Base-by-base conservation (phyloP, 805 yeast species). In the Myxozyma neglecta region DNA sequence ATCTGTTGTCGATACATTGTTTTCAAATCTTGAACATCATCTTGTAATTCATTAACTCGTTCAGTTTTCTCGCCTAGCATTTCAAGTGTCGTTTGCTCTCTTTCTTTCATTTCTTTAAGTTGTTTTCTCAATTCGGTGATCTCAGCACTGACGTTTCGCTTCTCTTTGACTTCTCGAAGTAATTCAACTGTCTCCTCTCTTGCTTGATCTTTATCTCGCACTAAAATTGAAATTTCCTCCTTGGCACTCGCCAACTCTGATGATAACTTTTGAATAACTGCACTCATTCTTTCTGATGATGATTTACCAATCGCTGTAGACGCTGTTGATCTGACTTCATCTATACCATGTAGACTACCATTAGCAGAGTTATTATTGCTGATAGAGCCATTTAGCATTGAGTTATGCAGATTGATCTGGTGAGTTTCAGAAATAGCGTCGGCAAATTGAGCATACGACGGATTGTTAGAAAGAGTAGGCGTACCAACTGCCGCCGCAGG, bases 1-100 rank as follows among this genome's bases (percentile, higher is more conserved):
- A 93, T 92, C 74, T 93, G 99, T 64, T 82, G 82, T 63, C 84
- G 81, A 73, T 90, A 82, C 78, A 94, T 78, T 51, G 89, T 96
- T 74, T 94, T 94, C 74, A 93, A 79, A 74, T 94, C 99, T 4
- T 79, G 81, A 16, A 94, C 93, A 71, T 94, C 99, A 7, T 96
- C 96, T 66, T 80, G 82, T 50, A 94, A 79, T 73, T 94, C 99
- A 59, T 85, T 88, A 5, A 89, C 93, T 64, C 79, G 81, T 72
- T 96, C 99, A 6, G 90, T 81, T 72, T 91, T 91, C 71, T 92
- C 97, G 6, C 97, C 97, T 14, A 93, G 78, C 60, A 89, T 71
- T 68, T 85, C 88, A 50, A 91, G 75, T 53, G 89, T 81, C 6
- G 87, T 83, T 58, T 81, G 79, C 63, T 84, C 84, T 6, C 82